Conservation (phyloP, 2,329 filamentous ascomycete genomes). For the Xylaria hypoxylon region DNA sequence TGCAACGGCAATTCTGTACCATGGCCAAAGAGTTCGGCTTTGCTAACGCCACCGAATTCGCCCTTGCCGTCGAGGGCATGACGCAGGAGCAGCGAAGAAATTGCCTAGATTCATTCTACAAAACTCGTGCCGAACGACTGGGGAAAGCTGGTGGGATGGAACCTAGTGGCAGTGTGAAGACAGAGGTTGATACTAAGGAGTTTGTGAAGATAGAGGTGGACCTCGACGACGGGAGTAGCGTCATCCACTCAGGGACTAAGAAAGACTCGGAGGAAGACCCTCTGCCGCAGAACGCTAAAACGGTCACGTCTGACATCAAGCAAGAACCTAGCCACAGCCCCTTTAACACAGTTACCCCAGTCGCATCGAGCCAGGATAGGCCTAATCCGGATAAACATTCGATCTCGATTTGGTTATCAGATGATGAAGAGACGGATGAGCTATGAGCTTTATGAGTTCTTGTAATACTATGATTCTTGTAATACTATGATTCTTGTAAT, state of each 20-base stretch:
- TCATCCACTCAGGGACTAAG: not conserved
- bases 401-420: conserved; percentile 45
- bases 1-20: conserved; percentile 85
- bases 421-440: conserved; percentile 49
- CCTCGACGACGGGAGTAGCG: not conserved
- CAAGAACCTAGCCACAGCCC: conserved; percentile 21
- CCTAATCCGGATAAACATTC: conserved; percentile 34
- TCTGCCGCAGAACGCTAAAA: conserved; percentile 24
- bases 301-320: conserved; percentile 29
- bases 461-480: conserved; percentile 26
- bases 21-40: conserved; percentile 88
- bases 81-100: conserved; percentile 83
- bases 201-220: conserved; percentile 23
- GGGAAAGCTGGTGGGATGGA: conserved; percentile 47
- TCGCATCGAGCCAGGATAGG: conserved; percentile 29
- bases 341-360: conserved; percentile 4
- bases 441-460: conserved; percentile 39
- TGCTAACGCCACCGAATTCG: conserved; percentile 82
- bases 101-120: conserved; percentile 85
- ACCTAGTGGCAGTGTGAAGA: conserved; percentile 10
- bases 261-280: conserved; percentile 20
- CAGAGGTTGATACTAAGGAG: conserved; percentile 14
- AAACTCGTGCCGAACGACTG: conserved; percentile 68
- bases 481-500: conserved; percentile 30
- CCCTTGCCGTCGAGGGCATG: conserved; percentile 89